Percentiles rank a stretch among this genome's conserved stretches.
These are phyloP conservation scores for Cichorium intybus DNA, from an alignment of 140 eudicot species.

Conservation along the genomic window DNA sequence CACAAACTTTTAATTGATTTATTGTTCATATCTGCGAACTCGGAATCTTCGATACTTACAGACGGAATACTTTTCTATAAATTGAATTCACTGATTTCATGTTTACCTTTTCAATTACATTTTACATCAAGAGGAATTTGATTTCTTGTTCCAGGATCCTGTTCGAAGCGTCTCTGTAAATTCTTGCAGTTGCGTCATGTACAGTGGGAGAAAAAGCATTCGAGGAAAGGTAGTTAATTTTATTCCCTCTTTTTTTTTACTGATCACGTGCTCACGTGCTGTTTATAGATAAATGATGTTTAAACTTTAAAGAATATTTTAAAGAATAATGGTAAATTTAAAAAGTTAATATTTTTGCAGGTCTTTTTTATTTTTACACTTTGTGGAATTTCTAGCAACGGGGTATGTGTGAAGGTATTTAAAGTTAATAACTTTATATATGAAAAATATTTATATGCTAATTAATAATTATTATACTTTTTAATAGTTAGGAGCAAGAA, in stretches of 20 bases:
- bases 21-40: too few relatives aligned
- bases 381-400: conserved; percentile 46
- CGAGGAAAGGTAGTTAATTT: conserved; percentile 44
- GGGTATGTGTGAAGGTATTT: conserved; percentile 44
- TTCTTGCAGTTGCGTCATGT: conserved; percentile 52
- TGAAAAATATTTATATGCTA: neutral
- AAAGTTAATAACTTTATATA: neutral
- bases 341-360: conserved; percentile 27
- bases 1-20: too few relatives aligned
- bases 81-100: too few relatives aligned
- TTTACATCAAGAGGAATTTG: conserved; percentile 11
- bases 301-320: neutral
- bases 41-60: too few relatives aligned
- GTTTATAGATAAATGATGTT: neutral
- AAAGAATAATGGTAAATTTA: neutral
- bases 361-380: conserved; percentile 50
- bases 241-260: neutral
- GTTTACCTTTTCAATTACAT: too few relatives aligned
- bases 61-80: too few relatives aligned
- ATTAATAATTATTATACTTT: neutral
- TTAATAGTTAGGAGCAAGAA: conserved; percentile 52
- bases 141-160: conserved; percentile 41
- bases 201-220: conserved; percentile 53
- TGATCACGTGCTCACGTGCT: too few relatives aligned
- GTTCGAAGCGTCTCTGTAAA: conserved; percentile 46